Conservation (phyloP, 1,139 yeast genomes). For the Taphrina pruni region DNA sequence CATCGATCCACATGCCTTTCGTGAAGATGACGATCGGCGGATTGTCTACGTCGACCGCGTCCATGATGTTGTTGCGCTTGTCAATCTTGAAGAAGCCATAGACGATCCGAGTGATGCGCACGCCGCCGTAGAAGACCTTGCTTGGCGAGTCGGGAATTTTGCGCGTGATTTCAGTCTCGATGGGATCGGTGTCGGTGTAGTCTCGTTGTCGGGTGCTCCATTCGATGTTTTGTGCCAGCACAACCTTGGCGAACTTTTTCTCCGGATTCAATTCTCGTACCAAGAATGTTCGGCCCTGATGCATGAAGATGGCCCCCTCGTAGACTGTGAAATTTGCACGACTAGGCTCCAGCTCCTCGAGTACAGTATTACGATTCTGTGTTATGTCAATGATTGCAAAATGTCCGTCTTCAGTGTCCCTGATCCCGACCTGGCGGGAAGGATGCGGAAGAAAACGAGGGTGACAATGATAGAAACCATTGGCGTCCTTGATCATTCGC, state of each 20-base stretch:
- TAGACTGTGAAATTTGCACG: slow-evolving; percentile 88
- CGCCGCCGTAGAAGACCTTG: slow-evolving; percentile 66
- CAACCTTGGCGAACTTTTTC: slow-evolving; percentile 77
- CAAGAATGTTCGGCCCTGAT: slow-evolving; percentile 88
- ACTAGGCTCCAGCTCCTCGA: slow-evolving; percentile 89
- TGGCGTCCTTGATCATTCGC: slow-evolving; percentile 51
- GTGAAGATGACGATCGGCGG: slow-evolving; percentile 76
- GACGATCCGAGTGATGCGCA: slow-evolving; percentile 73
- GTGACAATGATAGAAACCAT: slow-evolving; percentile 64
- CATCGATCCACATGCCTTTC: slow-evolving; percentile 90
- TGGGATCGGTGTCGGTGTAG: slow-evolving; percentile 89
- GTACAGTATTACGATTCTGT: slow-evolving; percentile 70
- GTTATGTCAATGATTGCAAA: slow-evolving; percentile 91
- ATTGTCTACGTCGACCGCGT: slow-evolving; percentile 88
- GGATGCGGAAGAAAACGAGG: slow-evolving; percentile 82
- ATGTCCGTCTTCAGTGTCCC: slow-evolving; percentile 75
- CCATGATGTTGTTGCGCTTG: slow-evolving; percentile 74
- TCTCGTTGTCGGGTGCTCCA: slow-evolving; percentile 94
- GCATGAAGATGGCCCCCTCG: slow-evolving; percentile 93
- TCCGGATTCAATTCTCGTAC: slow-evolving; percentile 83
- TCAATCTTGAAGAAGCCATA: slow-evolving; percentile 93
- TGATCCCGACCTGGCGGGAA: slow-evolving; percentile 68
- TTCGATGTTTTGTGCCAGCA: slow-evolving; percentile 78
- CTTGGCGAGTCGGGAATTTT: slow-evolving; percentile 26
- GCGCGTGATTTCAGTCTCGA: slow-evolving; percentile 65